Percentiles rank a stretch among this genome's conserved stretches.
These are phyloP conservation scores for Dothideomycetidae sp. DNA, from an alignment of 2,329 filamentous ascomycete species.

Conservation along the genomic window DNA sequence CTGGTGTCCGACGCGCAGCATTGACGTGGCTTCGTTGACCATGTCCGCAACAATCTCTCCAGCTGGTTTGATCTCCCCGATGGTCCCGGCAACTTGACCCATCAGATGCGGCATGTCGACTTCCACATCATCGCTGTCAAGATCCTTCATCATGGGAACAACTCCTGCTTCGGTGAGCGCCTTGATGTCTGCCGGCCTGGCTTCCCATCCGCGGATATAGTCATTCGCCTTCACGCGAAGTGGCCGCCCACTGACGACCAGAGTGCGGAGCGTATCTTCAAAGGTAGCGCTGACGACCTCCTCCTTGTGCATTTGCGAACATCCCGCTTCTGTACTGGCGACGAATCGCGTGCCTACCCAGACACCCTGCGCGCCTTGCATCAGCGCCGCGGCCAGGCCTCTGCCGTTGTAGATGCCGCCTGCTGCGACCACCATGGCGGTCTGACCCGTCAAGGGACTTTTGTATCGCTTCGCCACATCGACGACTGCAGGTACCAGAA, in stretches of 20 bases:
- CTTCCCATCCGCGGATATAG: conserved; percentile 72
- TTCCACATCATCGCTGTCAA: conserved; percentile 61
- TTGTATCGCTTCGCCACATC: conserved; percentile 64
- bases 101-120: conserved; percentile 80
- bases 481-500: conserved; percentile 74
- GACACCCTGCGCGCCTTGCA: conserved; percentile 76
- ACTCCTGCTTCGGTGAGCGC: conserved; percentile 62
- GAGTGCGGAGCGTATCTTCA: conserved; percentile 65
- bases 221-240: conserved; percentile 69
- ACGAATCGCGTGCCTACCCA: conserved; percentile 95
- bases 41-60: conserved; percentile 78
- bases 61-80: conserved; percentile 66
- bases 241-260: conserved; percentile 71
- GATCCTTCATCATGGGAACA: conserved; percentile 67
- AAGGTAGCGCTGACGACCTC: conserved; percentile 68
- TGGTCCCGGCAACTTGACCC: conserved; percentile 79
- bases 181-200: conserved; percentile 57
- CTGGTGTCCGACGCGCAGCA: conserved; percentile 46
- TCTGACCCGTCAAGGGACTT: conserved; percentile 53
- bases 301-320: conserved; percentile 68
- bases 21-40: conserved; percentile 59
- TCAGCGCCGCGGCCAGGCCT: conserved; percentile 64
- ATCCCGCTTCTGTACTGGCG: conserved; percentile 65
- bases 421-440: conserved; percentile 72
- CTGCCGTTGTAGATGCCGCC: conserved; percentile 77